phyloP scores from a whole-genome alignment of 2,329 filamentous ascomycete genomes.

The Penicillium sp. region DNA sequence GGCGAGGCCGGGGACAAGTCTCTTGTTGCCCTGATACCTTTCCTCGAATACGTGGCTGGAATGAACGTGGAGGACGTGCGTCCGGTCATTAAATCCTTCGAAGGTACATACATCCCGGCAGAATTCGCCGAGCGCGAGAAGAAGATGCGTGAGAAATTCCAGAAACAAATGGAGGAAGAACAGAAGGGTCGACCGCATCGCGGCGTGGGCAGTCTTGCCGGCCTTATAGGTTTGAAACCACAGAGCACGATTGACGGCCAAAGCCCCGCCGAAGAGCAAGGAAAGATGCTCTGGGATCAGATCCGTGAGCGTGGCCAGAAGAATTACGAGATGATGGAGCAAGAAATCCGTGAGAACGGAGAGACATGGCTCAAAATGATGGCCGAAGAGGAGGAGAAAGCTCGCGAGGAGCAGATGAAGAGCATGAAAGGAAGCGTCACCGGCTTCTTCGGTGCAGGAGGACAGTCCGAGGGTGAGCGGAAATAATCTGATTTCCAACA shows the following conservation, averaged over 20 bases:
- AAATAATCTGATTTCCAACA: constrained; percentile 7
- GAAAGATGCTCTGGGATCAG: constrained; percentile 96
- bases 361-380: constrained; percentile 97
- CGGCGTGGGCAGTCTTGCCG: constrained; percentile 65
- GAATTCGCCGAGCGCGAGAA: constrained; percentile 90
- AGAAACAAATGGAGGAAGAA: constrained; percentile 69
- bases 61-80: constrained; percentile 89
- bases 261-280: constrained; percentile 70
- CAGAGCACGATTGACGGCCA: constrained; percentile 62
- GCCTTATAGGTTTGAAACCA: constrained; percentile 73
- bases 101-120: constrained; percentile 80
- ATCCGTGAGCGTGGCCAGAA: constrained; percentile 86
- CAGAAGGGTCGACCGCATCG: constrained; percentile 57
- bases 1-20: constrained; percentile 79
- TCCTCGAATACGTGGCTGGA: constrained; percentile 94
- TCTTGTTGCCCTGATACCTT: constrained; percentile 84
- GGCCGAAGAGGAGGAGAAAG: constrained; percentile 79
- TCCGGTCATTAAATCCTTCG: constrained; percentile 78
- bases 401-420: constrained; percentile 85
- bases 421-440: constrained; percentile 80
- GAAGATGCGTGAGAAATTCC: constrained; percentile 77
- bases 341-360: constrained; percentile 87
- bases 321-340: constrained; percentile 84
- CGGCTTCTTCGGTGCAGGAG: constrained; percentile 47
- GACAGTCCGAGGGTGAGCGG: constrained; percentile 20